These are phyloP conservation scores for Rubroboletus satanas DNA, from an alignment of 768 basidiomycete genomes.

Conservation along the genomic window DNA sequence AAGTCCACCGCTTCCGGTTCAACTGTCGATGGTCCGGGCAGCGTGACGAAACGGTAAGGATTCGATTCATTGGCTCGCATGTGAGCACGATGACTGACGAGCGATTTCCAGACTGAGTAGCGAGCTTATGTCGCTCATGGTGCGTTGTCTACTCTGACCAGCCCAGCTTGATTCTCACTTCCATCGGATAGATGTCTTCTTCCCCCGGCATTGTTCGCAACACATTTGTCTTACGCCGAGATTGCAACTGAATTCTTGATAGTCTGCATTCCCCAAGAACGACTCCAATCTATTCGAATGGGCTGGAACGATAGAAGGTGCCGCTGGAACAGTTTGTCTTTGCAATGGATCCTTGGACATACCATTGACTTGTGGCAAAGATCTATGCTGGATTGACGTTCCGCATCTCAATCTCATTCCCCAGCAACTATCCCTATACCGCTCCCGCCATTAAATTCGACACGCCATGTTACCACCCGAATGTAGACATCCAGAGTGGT, in stretches of 20 bases:
- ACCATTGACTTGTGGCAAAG: conserved; percentile 33
- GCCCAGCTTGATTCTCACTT: conserved; percentile 2
- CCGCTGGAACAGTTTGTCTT: conserved; percentile 53
- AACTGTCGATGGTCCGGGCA: conserved; percentile 59
- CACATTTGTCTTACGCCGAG: not conserved
- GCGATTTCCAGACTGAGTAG: conserved; percentile 55
- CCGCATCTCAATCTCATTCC: conserved; percentile 82
- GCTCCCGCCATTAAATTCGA: conserved; percentile 85
- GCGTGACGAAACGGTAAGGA: conserved; percentile 76
- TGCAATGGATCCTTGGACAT: not conserved
- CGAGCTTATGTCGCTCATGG: conserved; percentile 89
- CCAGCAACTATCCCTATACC: conserved; percentile 83
- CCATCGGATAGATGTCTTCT: conserved; percentile 65
- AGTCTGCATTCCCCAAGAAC: conserved; percentile 89
- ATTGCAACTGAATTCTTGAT: not conserved
- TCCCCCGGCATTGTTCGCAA: conserved; percentile 79
- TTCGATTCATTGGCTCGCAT: not conserved
- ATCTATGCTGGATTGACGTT: conserved; percentile 78
- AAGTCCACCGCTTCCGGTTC: conserved; percentile 56
- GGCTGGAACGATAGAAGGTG: conserved; percentile 85
- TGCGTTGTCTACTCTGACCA: conserved; percentile 35
- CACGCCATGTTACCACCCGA: conserved; percentile 88
- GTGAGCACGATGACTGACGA: conserved; percentile 1
- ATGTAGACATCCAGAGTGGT: conserved; percentile 75
- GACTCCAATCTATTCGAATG: conserved; percentile 88